phyloP scores from a whole-genome alignment of 805 yeast genomes.

The Ogataea zsoltii region DNA sequence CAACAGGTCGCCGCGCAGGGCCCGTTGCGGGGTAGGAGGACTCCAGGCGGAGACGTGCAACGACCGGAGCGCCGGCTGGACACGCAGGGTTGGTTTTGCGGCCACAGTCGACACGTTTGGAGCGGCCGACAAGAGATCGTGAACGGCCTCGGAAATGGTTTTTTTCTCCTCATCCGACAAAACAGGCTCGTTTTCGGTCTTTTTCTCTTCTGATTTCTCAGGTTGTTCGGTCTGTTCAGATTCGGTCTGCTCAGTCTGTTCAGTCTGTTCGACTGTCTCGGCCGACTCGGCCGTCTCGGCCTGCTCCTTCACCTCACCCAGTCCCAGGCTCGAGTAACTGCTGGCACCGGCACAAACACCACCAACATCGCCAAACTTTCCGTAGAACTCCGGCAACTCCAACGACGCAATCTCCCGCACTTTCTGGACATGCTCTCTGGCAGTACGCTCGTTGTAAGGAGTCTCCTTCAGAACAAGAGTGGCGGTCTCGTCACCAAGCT shows the following conservation, averaged over 20 bases:
- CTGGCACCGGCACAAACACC: constrained; percentile 51
- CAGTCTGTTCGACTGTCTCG: constrained; percentile 11
- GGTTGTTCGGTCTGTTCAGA: too few relatives aligned
- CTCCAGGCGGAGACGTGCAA: constrained; percentile 75
- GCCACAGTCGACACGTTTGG: constrained; percentile 28
- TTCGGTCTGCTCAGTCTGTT: too few relatives aligned
- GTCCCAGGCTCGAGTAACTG: constrained; percentile 42
- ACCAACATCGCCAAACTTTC: constrained; percentile 38
- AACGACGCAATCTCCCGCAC: constrained; percentile 63
- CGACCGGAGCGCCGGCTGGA: constrained; percentile 55
- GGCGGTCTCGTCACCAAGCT: constrained; percentile 36
- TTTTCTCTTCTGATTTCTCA: too few relatives aligned
- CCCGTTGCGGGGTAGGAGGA: constrained; percentile 71
- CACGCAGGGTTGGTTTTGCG: constrained; percentile 32
- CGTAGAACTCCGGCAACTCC: constrained; percentile 46
- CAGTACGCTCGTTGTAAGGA: constrained; percentile 60
- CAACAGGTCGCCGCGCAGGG: constrained; percentile 71
- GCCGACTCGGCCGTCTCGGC: constrained; percentile 24
- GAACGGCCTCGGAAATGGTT: constrained; percentile 20
- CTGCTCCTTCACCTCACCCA: constrained; percentile 33
- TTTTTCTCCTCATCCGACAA: constrained; percentile 36
- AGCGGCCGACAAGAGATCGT: constrained; percentile 16
- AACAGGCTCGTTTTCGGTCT: constrained; percentile 1
- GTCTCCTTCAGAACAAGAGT: constrained; percentile 49
- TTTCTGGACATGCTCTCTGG: constrained; percentile 61